These are phyloP conservation scores for Sordariomycetes sp. DNA, from an alignment of 2,329 filamentous ascomycete species.

Conservation along the genomic window DNA sequence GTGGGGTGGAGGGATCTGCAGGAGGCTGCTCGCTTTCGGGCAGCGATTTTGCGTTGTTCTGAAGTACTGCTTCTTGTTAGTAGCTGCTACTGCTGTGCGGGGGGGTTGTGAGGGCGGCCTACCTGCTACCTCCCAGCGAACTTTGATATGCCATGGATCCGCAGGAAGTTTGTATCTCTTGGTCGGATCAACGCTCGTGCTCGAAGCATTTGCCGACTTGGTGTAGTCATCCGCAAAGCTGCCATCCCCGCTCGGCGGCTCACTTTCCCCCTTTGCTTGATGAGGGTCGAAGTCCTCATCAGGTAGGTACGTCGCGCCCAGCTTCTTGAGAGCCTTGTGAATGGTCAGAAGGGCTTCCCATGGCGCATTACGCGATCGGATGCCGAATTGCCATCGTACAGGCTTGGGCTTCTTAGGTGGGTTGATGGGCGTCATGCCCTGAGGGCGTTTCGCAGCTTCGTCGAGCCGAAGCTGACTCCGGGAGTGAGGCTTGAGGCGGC, in stretches of 20 bases:
- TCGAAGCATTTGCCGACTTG: conserved; percentile 21
- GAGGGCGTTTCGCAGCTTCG: conserved; percentile 48
- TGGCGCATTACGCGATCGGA: conserved; percentile 85
- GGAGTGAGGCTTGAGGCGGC: conserved; percentile 78
- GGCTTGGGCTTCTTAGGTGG: conserved; percentile 66
- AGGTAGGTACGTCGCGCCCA: conserved; percentile 80
- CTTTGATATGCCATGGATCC: conserved; percentile 90
- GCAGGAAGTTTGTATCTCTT: conserved; percentile 76
- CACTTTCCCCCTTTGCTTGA: conserved; percentile 31
- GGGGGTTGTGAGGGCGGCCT: too few relatives aligned
- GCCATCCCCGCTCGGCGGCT: conserved; percentile 23
- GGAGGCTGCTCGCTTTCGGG: too few relatives aligned
- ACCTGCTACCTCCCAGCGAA: conserved; percentile 79
- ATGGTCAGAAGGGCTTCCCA: conserved; percentile 93
- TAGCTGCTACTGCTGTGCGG: too few relatives aligned
- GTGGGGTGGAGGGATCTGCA: too few relatives aligned
- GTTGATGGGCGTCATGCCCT: conserved; percentile 52
- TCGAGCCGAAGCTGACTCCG: conserved; percentile 62
- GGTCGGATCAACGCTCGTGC: conserved; percentile 38
- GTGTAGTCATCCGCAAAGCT: conserved; percentile 30
- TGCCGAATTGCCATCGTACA: conserved; percentile 96
- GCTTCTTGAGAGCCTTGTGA: conserved; percentile 80
- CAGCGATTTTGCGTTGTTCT: too few relatives aligned
- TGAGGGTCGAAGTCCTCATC: conserved; percentile 49
- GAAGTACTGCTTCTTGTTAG: too few relatives aligned